phyloP scores from a whole-genome alignment of 148 eudicot species.

The Cornus suecica region DNA sequence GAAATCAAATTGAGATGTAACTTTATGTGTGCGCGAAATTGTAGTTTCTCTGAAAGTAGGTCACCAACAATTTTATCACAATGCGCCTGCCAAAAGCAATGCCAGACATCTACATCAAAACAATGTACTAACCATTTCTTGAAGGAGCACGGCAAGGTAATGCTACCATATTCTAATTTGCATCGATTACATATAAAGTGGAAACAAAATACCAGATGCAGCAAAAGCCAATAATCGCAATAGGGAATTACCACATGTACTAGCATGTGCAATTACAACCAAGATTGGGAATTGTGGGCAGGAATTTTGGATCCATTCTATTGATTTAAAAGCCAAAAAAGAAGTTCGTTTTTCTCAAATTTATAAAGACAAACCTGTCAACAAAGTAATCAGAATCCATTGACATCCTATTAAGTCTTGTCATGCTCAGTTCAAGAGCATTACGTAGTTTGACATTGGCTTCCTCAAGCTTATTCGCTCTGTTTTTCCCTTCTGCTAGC shows the following conservation, averaged over 20 bases:
- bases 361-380: constrained; percentile 63
- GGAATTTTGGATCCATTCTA: neutral
- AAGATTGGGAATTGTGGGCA: too few relatives aligned
- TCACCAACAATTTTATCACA: constrained; percentile 93
- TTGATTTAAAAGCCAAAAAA: neutral
- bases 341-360: neutral
- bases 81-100: constrained; percentile 74
- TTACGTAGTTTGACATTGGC: constrained; percentile 89
- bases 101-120: constrained; percentile 8
- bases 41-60: constrained; percentile 92
- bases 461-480: constrained; percentile 84
- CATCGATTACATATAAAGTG: neutral
- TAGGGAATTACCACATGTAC: neutral
- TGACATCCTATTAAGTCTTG: constrained; percentile 95
- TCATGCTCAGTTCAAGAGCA: constrained; percentile 98
- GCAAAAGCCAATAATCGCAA: neutral
- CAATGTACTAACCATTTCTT: neutral
- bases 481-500: constrained; percentile 57
- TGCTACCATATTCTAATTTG: too few relatives aligned
- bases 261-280: neutral
- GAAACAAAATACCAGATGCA: neutral
- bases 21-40: neutral
- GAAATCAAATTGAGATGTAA: neutral
- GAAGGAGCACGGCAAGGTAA: neutral
- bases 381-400: constrained; percentile 92